Evolutionary conservation across 345 rosid genomes (phyloP), one percentile per base, ranked within the genome.

Genomic region (Zanthoxylum bungeanum): DNA sequence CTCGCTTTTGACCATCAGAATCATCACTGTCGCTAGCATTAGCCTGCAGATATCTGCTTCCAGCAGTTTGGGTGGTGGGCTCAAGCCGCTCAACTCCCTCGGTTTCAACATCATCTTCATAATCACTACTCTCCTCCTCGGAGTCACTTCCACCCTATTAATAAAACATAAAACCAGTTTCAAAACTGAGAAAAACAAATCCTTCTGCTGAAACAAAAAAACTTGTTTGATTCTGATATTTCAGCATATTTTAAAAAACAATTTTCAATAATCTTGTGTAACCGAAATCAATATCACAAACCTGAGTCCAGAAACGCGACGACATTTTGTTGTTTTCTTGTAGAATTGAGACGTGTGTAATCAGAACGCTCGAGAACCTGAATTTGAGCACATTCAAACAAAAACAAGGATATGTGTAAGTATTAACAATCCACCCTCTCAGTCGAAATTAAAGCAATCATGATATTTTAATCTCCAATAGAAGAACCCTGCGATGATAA

Each of bases 291-390:
- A 51, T 33, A 19, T 22, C 27, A 69, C 74, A 80, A 80, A 92
- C 97, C 93, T 86, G 91, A 69, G 77, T 75, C 87, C 87, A 91
- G 69, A 91, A 91, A 33, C 81, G 75, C 0, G 95, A 91, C 2
- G 87, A 73, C 97, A 86, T 88, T 72, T 72, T 80, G 62, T 17
- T 7, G 27, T 62, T 73, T 70, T 77, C 59, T 22, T 10, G 22
- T 57, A n/a, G 27, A 71, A 42, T 19, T 36, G 31, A 22, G 33
- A 66, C 3, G 42, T 60, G 11, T 4, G 16, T 24, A 55, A 21
- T 53, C 57, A 77, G 25, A 68, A 52, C 68, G 28, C 8, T 27
- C 27, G 44, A 46, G 42, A 72, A 68, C 64, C 83, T 79, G 69
- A 46, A 33, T 61, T 24, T 44, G 49, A 44, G 49, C n/a, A n/a